These are phyloP conservation scores for Conoideocrella luteorostrata DNA, from an alignment of 2,329 filamentous ascomycete species.

Conservation along the genomic window DNA sequence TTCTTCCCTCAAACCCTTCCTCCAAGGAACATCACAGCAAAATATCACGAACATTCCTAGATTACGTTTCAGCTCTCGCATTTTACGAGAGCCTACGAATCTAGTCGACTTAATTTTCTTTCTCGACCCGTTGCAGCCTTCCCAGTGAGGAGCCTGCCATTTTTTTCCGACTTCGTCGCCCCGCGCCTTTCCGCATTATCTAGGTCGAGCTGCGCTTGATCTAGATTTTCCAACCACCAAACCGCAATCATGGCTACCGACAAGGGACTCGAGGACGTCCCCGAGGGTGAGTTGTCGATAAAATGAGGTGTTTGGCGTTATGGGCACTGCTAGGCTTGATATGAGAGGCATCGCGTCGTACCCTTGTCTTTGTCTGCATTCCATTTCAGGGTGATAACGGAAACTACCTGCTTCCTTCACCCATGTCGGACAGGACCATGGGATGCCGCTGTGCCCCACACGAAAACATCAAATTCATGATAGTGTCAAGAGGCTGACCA, in stretches of 20 bases:
- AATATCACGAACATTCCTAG: constrained; percentile 32
- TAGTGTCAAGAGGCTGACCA: constrained; percentile 14
- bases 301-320: too few species aligned
- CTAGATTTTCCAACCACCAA: constrained; percentile 48
- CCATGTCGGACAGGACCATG: neutral
- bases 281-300: constrained; percentile 66
- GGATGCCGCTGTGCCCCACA: constrained; percentile 6
- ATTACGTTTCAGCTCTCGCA: constrained; percentile 34
- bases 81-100: constrained; percentile 41
- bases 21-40: constrained; percentile 25
- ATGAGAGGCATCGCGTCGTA: neutral
- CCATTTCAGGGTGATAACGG: neutral
- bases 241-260: constrained; percentile 97
- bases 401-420: neutral
- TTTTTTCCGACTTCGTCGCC: constrained; percentile 30
- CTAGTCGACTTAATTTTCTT: constrained; percentile 33
- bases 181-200: constrained; percentile 38
- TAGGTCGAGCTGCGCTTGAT: constrained; percentile 78
- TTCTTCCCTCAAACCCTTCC: constrained; percentile 21
- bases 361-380: neutral
- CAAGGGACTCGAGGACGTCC: constrained; percentile 97
- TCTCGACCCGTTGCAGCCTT: constrained; percentile 27
- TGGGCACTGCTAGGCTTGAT: too few species aligned
- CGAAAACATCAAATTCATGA: neutral
- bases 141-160: constrained; percentile 28